Evolutionary conservation across 371 early-diverging fungal genomes (phyloP), one percentile per base, ranked within the genome.

Genomic region (Saksenaea oblongispora): DNA sequence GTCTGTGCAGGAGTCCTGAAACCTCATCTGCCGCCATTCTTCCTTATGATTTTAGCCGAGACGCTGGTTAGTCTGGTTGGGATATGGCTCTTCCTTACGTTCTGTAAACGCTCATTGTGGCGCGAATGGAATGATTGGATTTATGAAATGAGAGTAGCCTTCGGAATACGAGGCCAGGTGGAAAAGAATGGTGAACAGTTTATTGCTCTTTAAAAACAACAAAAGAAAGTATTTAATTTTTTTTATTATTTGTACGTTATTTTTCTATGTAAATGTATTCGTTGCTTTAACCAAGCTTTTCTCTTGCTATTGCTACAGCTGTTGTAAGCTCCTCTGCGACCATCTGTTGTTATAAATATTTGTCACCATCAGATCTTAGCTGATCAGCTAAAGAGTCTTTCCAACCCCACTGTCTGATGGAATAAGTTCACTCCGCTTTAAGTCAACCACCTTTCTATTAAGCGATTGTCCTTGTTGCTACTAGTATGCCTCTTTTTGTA

Each of bases 31-130:
- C 84, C 84, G 5, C 66, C 76, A 1, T 74, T 64, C 47, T 66
- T 70, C 0, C 26, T 79, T 27, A 78, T 81, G 69, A 63, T 81
- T 26, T 70, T 74, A 8, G 70, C 82, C 28, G 75, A 80, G 44
- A 53, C 65, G n/a, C 54, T 75, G 15, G 75, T 80, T 18, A 73
- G 80, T 7, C 34, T 67, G 14, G 69, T 77, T 51, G 84, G 84
- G 2, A n/a, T 76, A 0, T 67, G 78, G 62, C 61, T 79, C 42
- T 84, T 84, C 56, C 56, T 84, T 56, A 78, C 81, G 51, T 84
- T 84, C 67, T 78, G 70, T 65, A 75, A 72, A 65, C 36, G 54
- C 4, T 66, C 64, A 5, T 51, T 70, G 57, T 54, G 72, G 54
- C 54, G 41, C 15, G 72, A 75, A 56, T 75, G 72, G 75, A 63